phyloP scores from a whole-genome alignment of 2,329 filamentous ascomycete species.

The Trichoderma oligosporum region DNA sequence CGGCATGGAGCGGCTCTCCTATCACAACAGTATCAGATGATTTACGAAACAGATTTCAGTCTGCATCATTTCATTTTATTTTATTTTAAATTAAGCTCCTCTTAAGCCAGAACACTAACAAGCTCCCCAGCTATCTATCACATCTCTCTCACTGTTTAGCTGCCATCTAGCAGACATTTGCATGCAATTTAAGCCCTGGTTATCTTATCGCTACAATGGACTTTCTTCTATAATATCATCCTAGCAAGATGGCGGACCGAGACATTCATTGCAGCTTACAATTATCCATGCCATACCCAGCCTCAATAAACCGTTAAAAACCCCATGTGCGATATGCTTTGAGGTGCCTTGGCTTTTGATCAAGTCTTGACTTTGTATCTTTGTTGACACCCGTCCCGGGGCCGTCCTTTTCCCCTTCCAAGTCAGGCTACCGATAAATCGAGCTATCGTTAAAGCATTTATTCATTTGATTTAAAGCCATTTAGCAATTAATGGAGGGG shows the following conservation, averaged over 20 bases:
- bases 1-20: not conserved
- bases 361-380: not conserved
- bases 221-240: not conserved
- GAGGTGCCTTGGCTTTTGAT: not conserved
- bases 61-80: not conserved
- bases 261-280: not conserved
- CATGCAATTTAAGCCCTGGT: not conserved
- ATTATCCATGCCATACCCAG: not conserved
- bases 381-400: not conserved
- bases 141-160: not conserved
- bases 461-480: not conserved
- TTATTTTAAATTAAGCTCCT: not conserved
- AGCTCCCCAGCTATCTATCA: conserved; percentile 3
- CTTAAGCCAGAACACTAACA: conserved; percentile 4
- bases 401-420: not conserved
- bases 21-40: conserved; percentile 3
- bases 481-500: conserved; percentile 1
- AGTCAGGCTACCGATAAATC: not conserved
- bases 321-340: conserved; percentile 7
- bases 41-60: not conserved
- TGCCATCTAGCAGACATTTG: not conserved
- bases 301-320: not conserved
- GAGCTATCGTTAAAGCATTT: not conserved
- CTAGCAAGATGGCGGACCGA: not conserved
- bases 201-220: not conserved